Base-by-base conservation (phyloP, 2,329 filamentous ascomycete species). In the Cryphonectria parasitica region DNA sequence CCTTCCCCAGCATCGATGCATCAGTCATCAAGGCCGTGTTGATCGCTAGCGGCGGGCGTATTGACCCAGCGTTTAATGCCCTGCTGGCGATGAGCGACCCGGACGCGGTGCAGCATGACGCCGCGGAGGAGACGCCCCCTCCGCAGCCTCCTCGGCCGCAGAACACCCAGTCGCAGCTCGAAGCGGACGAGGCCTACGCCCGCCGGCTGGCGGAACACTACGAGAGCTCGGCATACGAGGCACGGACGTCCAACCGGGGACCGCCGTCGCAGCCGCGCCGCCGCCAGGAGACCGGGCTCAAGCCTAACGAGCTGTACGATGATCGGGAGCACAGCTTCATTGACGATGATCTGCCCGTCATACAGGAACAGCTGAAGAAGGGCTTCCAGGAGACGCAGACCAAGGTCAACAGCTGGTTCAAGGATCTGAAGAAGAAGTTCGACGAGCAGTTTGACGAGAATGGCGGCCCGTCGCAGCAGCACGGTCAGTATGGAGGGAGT, bases 21-120 rank as follows among this genome's bases (percentile, higher is more conserved):
- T 80, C 89, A 61, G 92, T 99, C 63, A 88, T 99, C 80, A 97
- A 91, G 81, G 96, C 96, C 41, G 92, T 99, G 0, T 83, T 99
- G 74, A 87, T 88, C 34, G 96, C 96, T 19, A 98, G 96, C 79
- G 87, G 90, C 71, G 95, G 95, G 71, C 90, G 91, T 77, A 90
- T 98, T 64, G 96, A 99, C 80, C 92, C 94, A 43, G 95, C 96
- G 19, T 99, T 99, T 83, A 96, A 98, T 82, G 96, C 96, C 49
- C 87, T 99, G 60, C 86, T 99, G 61, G 91, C 91, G 76, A 93
- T 94, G 91, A 93, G 91, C 73, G 92, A 94, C 77, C 92, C 92
- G 8, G 91, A 91, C 78, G 91, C 92, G 10, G 84, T 82, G 41
- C 83, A 82, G 75, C 82, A 86, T 67, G 85, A 88, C 66, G 78